Evolutionary conservation across 2,329 filamentous ascomycete genomes (phyloP).

Genomic region (Conoideocrella luteorostrata): DNA sequence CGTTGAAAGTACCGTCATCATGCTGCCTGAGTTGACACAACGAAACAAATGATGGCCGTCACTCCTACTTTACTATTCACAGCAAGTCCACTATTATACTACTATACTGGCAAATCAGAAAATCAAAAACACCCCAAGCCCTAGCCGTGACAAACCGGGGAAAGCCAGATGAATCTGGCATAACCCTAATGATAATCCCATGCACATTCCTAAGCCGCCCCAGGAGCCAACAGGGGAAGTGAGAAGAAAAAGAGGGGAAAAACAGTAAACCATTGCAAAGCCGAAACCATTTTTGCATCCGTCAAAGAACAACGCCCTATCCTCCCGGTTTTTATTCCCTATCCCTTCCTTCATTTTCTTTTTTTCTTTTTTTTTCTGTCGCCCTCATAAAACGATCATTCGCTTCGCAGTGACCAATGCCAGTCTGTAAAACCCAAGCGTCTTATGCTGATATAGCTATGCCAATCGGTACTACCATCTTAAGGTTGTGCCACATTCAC

Average conservation of each 20-base stretch:
- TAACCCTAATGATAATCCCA: not conserved
- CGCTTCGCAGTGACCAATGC: not conserved
- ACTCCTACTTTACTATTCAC: slow-evolving; percentile 9
- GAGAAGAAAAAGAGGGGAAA: slow-evolving; percentile 1
- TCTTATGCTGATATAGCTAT: no score
- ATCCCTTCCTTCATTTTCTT: not conserved
- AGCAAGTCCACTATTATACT: not conserved
- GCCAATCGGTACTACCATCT: not conserved
- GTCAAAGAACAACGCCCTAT: not conserved
- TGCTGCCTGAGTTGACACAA: no score
- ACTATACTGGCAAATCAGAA: not conserved
- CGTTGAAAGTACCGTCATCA: no score
- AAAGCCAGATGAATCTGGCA: slow-evolving; percentile 1
- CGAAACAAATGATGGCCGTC: not conserved
- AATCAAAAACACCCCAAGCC: slow-evolving; percentile 8
- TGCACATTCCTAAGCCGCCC: slow-evolving; percentile 3
- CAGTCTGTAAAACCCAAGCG: slow-evolving; percentile 3
- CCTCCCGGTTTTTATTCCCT: not conserved
- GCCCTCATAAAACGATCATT: no score
- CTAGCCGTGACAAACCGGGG: not conserved
- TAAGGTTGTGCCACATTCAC: not conserved
- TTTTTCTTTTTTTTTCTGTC: not conserved
- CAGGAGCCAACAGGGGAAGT: no score
- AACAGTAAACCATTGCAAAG: no score
- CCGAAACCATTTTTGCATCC: no score